Base-by-base conservation (phyloP, 768 basidiomycete genomes). In the Pisolithus marmoratus region DNA sequence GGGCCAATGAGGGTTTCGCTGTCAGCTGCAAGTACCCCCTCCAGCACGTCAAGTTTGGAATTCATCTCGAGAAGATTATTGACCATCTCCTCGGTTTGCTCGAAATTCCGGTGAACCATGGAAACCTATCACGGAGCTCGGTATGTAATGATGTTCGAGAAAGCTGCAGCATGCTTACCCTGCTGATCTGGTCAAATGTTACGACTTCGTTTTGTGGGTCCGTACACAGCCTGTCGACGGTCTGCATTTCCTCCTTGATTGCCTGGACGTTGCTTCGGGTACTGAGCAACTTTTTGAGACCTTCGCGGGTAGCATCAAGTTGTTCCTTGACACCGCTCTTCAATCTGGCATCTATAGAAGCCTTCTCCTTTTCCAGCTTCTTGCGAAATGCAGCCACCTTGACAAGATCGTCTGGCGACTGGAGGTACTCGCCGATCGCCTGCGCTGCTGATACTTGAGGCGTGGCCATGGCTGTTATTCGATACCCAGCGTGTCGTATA, bases 331-430 rank as follows among this genome's bases (percentile, higher is more conserved):
- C 93, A 9, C 93, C 91, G 51, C 80, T 86, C 63, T 93, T 88
- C 44, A 98, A 82, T 61, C 93, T 81, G 4, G 87, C 84, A 63
- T 96, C 91, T 54, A 98, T 89, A 8, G 92, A 90, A 1, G 92
- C 84, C 70, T 96, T 95, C 70, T 98, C 95, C 69, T 97, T 97
- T 69, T 94, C 87, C 41, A 97, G 79, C 63, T 94, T 94, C 75
- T 94, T 95, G 56, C 92, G 82, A 63, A 91, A 92, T 0, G 91
- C 82, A 1, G 82, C 78, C 31, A 97, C 82, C 69, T 96, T 96
- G 58, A 83, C 73, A 50, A 98, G 86, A 70, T 96, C 94, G 61
- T 95, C 93, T 1, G 94, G 94, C 20, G 90, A 89, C 60, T 94
- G 92, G 8, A 96, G 78, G 63, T 92, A 87, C 71, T 95, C 93